Evolutionary conservation across 306 rosid genomes (phyloP).

Genomic region (Quercus glauca): DNA sequence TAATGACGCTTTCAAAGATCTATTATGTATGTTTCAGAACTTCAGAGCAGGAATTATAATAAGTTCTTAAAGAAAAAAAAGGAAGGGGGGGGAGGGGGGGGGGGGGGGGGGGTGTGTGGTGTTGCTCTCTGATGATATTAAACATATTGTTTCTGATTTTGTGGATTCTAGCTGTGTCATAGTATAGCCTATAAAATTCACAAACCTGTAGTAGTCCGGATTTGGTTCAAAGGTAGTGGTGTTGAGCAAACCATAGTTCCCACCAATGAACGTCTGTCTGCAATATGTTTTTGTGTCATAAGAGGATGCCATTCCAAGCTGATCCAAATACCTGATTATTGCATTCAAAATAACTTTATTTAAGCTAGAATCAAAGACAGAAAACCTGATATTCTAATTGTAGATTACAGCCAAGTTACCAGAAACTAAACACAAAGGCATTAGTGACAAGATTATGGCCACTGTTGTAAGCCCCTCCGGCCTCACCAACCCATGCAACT

Average conservation of each 20-base stretch:
- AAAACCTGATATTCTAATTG: background rate
- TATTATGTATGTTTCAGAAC: too few species aligned
- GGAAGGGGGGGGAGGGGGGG: too few species aligned
- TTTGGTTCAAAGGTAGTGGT: slow-evolving; percentile 63
- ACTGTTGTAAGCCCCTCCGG: slow-evolving; percentile 95
- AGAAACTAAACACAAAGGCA: slow-evolving; percentile 84
- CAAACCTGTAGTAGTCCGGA: slow-evolving; percentile 75
- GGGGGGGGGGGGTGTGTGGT: too few species aligned
- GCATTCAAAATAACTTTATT: background rate
- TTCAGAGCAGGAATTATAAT: too few species aligned
- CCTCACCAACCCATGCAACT: slow-evolving; percentile 90
- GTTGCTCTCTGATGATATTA: too few species aligned
- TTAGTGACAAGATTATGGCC: slow-evolving; percentile 78
- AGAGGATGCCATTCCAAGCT: slow-evolving; percentile 83
- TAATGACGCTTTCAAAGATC: too few species aligned
- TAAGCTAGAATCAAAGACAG: background rate
- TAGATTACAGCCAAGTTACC: slow-evolving; percentile 31
- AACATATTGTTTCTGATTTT: too few species aligned
- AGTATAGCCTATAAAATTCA: background rate
- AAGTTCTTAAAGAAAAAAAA: too few species aligned
- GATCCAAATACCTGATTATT: slow-evolving; percentile 77
- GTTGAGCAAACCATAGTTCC: slow-evolving; percentile 85
- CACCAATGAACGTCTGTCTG: slow-evolving; percentile 86
- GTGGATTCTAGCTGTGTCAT: too few species aligned
- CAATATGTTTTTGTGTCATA: slow-evolving; percentile 80